Percentiles rank a stretch among this genome's conserved stretches.
phyloP scores from a whole-genome alignment of 1,284 basidiomycete species.

The Puccinia coronata region DNA sequence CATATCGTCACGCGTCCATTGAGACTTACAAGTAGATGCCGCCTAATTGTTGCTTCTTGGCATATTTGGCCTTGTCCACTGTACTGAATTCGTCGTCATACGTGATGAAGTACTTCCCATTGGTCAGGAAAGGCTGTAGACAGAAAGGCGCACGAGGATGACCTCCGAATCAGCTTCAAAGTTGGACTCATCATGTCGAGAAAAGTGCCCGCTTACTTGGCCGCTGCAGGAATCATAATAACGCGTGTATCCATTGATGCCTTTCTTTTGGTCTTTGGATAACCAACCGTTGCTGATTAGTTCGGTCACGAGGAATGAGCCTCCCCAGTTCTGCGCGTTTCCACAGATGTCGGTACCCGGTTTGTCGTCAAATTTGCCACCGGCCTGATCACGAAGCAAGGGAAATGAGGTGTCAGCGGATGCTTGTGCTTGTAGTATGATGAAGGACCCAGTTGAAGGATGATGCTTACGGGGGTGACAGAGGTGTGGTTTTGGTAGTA shows the following conservation, averaged over 20 bases:
- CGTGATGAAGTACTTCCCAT: constrained; percentile 44
- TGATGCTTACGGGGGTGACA: constrained; percentile 15
- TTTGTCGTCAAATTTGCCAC: constrained; percentile 40
- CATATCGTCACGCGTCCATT: background rate
- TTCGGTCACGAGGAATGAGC: constrained; percentile 26
- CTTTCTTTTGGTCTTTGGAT: constrained; percentile 32
- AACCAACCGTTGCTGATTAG: constrained; percentile 32
- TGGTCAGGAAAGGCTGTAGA: constrained; percentile 40
- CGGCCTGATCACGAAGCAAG: constrained; percentile 9
- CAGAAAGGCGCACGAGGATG: background rate
- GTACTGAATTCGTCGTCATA: constrained; percentile 41
- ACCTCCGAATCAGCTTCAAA: background rate
- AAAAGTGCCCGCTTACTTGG: constrained; percentile 10
- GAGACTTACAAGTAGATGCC: constrained; percentile 35
- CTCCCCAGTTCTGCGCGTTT: constrained; percentile 12
- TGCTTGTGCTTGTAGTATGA: background rate
- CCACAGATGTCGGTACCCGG: constrained; percentile 38
- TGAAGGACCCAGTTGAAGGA: background rate
- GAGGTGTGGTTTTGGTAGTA: constrained; percentile 46
- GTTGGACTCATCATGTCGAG: background rate
- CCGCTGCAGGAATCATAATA: constrained; percentile 43
- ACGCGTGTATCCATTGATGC: constrained; percentile 43
- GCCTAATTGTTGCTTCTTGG: constrained; percentile 16
- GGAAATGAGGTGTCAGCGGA: background rate
- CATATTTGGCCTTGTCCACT: constrained; percentile 23